phyloP scores from a whole-genome alignment of 768 basidiomycete genomes.

The Crassisporium funariophilum region DNA sequence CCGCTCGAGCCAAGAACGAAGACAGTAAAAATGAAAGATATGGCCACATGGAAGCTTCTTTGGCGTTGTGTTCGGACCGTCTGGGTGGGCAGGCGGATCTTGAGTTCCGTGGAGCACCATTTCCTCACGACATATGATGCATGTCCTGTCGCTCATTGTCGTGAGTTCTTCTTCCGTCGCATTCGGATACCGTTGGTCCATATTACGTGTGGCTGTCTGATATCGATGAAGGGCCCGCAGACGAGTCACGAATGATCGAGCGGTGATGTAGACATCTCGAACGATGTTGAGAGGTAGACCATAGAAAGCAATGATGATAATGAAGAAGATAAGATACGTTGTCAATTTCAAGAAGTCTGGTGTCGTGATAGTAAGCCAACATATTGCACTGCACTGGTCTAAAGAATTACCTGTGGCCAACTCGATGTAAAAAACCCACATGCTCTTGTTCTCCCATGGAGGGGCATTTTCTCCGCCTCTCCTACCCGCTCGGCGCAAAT shows the following conservation, averaged over 20 bases:
- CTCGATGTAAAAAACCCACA: constrained; percentile 96
- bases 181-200: constrained; percentile 95
- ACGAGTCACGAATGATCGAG: constrained; percentile 87
- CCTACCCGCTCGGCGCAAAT: constrained; percentile 75
- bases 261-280: constrained; percentile 95
- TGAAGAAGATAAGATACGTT: constrained; percentile 93
- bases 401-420: constrained; percentile 73
- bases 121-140: constrained; percentile 98
- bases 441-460: constrained; percentile 97
- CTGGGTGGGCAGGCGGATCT: constrained; percentile 34
- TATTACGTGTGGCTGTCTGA: constrained; percentile 91
- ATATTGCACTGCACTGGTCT: constrained; percentile 1
- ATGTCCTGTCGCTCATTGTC: constrained; percentile 84
- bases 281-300: constrained; percentile 96
- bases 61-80: constrained; percentile 92
- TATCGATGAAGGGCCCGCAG: constrained; percentile 90
- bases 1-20: constrained; percentile 95
- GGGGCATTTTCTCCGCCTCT: constrained; percentile 84
- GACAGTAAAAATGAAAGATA: constrained; percentile 97
- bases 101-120: constrained; percentile 57
- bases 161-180: constrained; percentile 85
- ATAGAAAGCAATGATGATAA: constrained; percentile 90
- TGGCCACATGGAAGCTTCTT: constrained; percentile 98
- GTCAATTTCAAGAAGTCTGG: constrained; percentile 91
- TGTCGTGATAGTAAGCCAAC: constrained; percentile 7